These are phyloP conservation scores for Diphasiastrum complanatum DNA, from an alignment of 83 land plant genomes.

Conservation along the genomic window DNA sequence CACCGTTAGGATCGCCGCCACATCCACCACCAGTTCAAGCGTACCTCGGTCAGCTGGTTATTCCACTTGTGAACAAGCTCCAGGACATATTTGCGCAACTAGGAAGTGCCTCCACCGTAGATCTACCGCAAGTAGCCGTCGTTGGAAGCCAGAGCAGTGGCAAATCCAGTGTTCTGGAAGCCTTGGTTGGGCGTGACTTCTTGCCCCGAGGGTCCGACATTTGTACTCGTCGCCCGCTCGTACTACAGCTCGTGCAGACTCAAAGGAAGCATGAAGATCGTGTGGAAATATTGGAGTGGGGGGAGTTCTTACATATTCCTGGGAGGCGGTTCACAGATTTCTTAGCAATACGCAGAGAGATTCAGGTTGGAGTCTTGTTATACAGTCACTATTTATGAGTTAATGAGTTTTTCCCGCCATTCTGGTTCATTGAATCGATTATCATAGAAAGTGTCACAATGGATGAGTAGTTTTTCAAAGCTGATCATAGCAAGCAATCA, in stretches of 20 bases:
- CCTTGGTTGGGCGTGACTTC: constrained; percentile 87
- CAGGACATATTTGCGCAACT: constrained; percentile 86
- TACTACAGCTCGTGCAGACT: constrained; percentile 67
- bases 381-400: too few relatives aligned
- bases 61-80: constrained; percentile 84
- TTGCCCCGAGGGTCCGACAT: constrained; percentile 78
- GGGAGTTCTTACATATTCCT: constrained; percentile 82
- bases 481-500: too few relatives aligned
- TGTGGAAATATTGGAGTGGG: constrained; percentile 56
- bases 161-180: constrained; percentile 87
- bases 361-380: constrained; percentile 45
- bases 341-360: constrained; percentile 61
- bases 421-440: too few relatives aligned
- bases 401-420: too few relatives aligned
- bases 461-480: too few relatives aligned
- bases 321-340: constrained; percentile 69
- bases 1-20: constrained; percentile 14
- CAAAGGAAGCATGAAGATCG: constrained; percentile 40
- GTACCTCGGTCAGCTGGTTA: constrained; percentile 54
- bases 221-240: constrained; percentile 82
- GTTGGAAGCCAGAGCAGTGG: constrained; percentile 98
- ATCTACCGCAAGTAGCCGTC: constrained; percentile 88
- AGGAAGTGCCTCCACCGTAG: constrained; percentile 67
- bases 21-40: constrained; percentile 20
- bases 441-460: too few relatives aligned